Percentiles rank a stretch among this genome's conserved stretches.
Evolutionary conservation across 1,139 yeast genomes (phyloP).

Genomic region (Diutina catenulata): DNA sequence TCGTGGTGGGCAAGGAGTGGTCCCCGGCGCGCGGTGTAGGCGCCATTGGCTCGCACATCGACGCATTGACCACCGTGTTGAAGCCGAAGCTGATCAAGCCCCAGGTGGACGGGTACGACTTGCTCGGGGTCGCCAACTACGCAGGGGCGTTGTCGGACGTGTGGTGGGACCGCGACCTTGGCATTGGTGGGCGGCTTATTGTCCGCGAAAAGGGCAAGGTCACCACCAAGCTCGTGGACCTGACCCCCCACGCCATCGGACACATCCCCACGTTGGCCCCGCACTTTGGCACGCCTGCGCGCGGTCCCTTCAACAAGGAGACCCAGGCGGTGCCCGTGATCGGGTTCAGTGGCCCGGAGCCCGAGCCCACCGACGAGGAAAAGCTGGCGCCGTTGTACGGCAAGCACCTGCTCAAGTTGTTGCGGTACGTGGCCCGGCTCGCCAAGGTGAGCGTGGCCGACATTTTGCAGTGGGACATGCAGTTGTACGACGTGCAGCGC

Average conservation of each 20-base stretch:
- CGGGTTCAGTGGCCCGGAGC: conserved; percentile 29
- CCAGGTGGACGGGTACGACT: conserved; percentile 3
- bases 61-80: not conserved
- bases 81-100: not conserved
- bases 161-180: conserved; percentile 6
- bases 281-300: conserved; percentile 44
- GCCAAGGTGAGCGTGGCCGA: conserved; percentile 38
- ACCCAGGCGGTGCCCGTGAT: conserved; percentile 53
- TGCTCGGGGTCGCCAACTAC: conserved; percentile 2
- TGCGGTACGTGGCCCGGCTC: conserved; percentile 43
- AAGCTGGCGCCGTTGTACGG: conserved; percentile 48
- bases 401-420: conserved; percentile 41
- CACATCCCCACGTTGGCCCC: conserved; percentile 56
- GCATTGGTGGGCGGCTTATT: conserved; percentile 46
- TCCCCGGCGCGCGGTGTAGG: not conserved
- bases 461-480: conserved; percentile 47
- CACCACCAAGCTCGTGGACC: conserved; percentile 39
- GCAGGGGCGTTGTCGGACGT: not conserved
- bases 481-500: conserved; percentile 51
- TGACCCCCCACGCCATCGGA: conserved; percentile 54
- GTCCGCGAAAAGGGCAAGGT: conserved; percentile 25
- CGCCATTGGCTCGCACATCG: conserved; percentile 4
- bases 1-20: conserved; percentile 1
- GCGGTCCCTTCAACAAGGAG: conserved; percentile 45
- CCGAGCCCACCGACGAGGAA: conserved; percentile 42